A percentile compares a stretch with the other conserved stretches of the same genome.
Evolutionary conservation across 2,329 filamentous ascomycete genomes (phyloP).

Genomic region (Fusarium torulosum): DNA sequence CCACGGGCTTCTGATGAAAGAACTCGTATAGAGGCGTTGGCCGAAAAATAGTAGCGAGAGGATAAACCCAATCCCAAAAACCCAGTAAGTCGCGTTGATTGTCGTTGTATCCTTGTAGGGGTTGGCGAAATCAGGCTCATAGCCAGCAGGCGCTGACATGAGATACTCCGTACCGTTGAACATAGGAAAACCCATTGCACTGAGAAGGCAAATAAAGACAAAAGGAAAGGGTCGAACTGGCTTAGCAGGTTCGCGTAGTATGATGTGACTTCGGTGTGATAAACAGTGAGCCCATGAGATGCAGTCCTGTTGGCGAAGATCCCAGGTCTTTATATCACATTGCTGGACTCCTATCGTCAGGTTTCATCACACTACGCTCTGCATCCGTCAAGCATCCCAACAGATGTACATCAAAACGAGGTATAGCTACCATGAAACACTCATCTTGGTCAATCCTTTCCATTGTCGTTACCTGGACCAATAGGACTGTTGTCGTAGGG

Average conservation of each 20-base stretch:
- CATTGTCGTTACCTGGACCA: background rate
- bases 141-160: background rate
- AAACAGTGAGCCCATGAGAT: background rate
- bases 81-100: background rate
- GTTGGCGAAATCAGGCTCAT: background rate
- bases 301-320: background rate
- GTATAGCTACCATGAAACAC: background rate
- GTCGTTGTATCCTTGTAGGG: constrained; percentile 1
- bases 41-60: background rate
- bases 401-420: background rate
- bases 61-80: background rate
- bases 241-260: background rate
- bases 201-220: background rate
- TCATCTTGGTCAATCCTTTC: background rate
- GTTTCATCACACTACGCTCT: background rate
- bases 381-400: background rate
- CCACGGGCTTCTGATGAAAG: background rate
- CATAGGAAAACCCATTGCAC: background rate
- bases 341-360: background rate
- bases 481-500: background rate
- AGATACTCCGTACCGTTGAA: background rate
- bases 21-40: background rate
- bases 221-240: background rate
- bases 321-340: background rate
- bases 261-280: background rate